Evolutionary conservation across 1,284 basidiomycete genomes (phyloP).

Genomic region (Ceratobasidium sp.): DNA sequence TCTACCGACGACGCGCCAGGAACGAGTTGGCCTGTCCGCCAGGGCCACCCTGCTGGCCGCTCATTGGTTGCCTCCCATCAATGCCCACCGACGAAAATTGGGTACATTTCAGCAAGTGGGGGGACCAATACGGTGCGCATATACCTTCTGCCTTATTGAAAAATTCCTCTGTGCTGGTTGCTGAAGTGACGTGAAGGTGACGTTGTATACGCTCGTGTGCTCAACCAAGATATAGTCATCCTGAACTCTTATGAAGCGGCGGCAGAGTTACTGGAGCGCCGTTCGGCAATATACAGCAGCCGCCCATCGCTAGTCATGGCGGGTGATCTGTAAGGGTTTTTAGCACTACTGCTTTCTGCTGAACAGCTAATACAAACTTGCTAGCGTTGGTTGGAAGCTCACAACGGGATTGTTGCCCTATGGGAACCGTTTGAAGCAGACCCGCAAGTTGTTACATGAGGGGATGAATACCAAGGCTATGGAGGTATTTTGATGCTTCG

Average conservation of each 20-base stretch:
- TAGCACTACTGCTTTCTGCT: neutral
- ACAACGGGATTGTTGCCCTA: neutral
- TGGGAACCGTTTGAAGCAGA: slow-evolving; percentile 12
- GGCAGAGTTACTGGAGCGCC: slow-evolving; percentile 11
- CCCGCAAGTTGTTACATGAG: slow-evolving; percentile 19
- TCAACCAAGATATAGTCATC: slow-evolving; percentile 30
- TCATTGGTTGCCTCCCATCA: slow-evolving; percentile 15
- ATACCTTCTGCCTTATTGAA: neutral
- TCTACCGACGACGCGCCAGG: neutral
- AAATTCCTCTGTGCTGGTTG: neutral
- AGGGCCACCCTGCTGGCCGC: slow-evolving; percentile 27
- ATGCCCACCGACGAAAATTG: neutral
- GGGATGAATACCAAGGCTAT: slow-evolving; percentile 16
- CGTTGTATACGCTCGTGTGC: slow-evolving; percentile 10
- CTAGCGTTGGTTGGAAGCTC: slow-evolving; percentile 16
- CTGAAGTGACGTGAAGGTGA: slow-evolving; percentile 2
- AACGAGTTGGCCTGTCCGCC: neutral
- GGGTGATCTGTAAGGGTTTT: slow-evolving; percentile 10
- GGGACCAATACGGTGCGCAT: slow-evolving; percentile 32
- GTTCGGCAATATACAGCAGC: slow-evolving; percentile 21
- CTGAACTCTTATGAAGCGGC: slow-evolving; percentile 28
- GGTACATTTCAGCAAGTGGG: slow-evolving; percentile 8
- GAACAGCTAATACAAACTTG: neutral
- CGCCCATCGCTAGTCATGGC: slow-evolving; percentile 22
- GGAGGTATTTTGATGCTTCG: neutral